Evolutionary conservation across 495 filamentous ascomycete species (phyloP), one percentile per base, ranked within the genome.

Genomic region (Penicillium silybi): DNA sequence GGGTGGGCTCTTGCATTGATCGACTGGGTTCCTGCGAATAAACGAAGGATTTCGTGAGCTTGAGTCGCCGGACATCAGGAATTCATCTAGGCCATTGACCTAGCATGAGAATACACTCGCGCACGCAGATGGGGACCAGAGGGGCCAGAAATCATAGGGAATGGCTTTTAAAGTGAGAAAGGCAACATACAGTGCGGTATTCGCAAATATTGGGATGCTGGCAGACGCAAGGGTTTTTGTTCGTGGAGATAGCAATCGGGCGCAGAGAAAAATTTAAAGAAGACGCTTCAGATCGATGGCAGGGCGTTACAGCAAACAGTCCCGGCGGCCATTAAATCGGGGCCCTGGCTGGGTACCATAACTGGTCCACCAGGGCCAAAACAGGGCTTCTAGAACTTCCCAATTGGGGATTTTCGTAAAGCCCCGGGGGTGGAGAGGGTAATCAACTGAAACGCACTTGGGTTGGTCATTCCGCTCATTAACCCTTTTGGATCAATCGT

Each of bases 41-140:
- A 43, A 61, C 19, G 52, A 54, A 35, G 41, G 39, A 48, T 61
- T 23, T 44, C 57, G 57, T 64, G 57, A 66, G 63, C 53, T 54
- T 50, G 52, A 61, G 18, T 48, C 43, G 20, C 46, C 41, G 47
- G 54, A 64, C 63, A 66, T 63, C 26, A 45, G 52, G 54, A 49
- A 40, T 51, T 58, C 45, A 50, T 52, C 50, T 57, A 50, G 48
- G 54, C 46, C 52, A 44, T 50, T 32, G 54, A 32, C 54, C 56
- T 50, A 53, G 48, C 44, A 23, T 40, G 26, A 47, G 47, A 57
- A 40, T 58, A 45, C 53, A 50, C 41, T 50, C 27, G 37, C 48
- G 44, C 42, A 50, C 29, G 27, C 11, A 46, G 39, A 48, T 41
- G 54, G 56, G 58, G 52, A 40, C 49, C 44, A 48, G 48, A 54